Evolutionary conservation across 306 rosid species (phyloP).

Genomic region (cucumber (Cucumis sativus)): Cucumber_9930_V3 NC_026655.2:29618001-29618500

Average conservation of each 20-base stretch:
- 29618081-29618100: slow-evolving; percentile 15
- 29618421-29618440: slow-evolving; percentile 23
- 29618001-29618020: slow-evolving; percentile 23
- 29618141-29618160: slow-evolving; percentile 53
- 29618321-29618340: slow-evolving; percentile 47
- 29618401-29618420: slow-evolving; percentile 28
- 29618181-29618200: slow-evolving; percentile 53
- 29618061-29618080: slow-evolving; percentile 11
- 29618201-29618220: slow-evolving; percentile 32
- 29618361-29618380: slow-evolving; percentile 42
- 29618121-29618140: slow-evolving; percentile 23
- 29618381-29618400: slow-evolving; percentile 44
- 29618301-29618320: slow-evolving; percentile 33
- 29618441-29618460: slow-evolving; percentile 32
- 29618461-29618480: slow-evolving; percentile 47
- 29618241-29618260: slow-evolving; percentile 35
- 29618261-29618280: slow-evolving; percentile 34
- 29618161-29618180: slow-evolving; percentile 64
- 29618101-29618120: slow-evolving; percentile 16
- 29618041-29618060: slow-evolving; percentile 19
- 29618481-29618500: slow-evolving; percentile 17
- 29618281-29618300: slow-evolving; percentile 34
- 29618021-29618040: slow-evolving; percentile 21
- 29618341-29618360: slow-evolving; percentile 33
- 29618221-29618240: slow-evolving; percentile 35